A percentile compares a stretch with the other conserved stretches of the same genome.
Evolutionary conservation across 768 basidiomycete genomes (phyloP).

Genomic region (Russula dissimulans): DNA sequence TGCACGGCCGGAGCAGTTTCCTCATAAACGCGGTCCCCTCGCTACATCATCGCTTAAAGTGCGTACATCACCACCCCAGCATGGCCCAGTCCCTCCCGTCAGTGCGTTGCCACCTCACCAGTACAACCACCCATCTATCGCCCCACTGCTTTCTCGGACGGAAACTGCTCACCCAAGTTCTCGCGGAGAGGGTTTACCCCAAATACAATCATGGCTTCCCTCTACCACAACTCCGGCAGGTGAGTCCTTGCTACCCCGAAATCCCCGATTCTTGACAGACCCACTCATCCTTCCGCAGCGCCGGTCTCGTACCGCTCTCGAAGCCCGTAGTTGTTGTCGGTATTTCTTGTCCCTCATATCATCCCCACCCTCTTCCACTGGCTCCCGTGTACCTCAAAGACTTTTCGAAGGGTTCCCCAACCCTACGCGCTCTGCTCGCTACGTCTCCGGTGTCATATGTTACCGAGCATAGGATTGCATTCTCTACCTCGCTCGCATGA

Average conservation of each 20-base stretch:
- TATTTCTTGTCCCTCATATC: neutral
- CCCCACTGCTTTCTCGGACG: conserved; percentile 35
- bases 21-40: conserved; percentile 67
- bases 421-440: neutral
- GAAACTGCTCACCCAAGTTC: conserved; percentile 20
- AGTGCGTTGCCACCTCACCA: conserved; percentile 38
- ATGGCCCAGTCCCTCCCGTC: conserved; percentile 38
- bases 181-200: conserved; percentile 11
- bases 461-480: neutral
- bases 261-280: neutral
- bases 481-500: neutral
- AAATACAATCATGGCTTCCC: conserved; percentile 16
- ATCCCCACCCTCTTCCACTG: neutral
- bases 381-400: neutral
- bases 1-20: conserved; percentile 72
- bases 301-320: conserved; percentile 13
- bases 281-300: conserved; percentile 5
- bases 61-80: conserved; percentile 25
- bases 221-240: conserved; percentile 9
- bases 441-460: neutral
- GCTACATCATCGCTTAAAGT: conserved; percentile 41
- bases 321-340: neutral
- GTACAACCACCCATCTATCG: conserved; percentile 45
- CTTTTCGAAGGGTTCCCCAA: neutral
- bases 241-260: neutral